Evolutionary conservation across 148 eudicot species (phyloP), one percentile per base, ranked within the genome.

Genomic region (Chenopodium berlandieri): DNA sequence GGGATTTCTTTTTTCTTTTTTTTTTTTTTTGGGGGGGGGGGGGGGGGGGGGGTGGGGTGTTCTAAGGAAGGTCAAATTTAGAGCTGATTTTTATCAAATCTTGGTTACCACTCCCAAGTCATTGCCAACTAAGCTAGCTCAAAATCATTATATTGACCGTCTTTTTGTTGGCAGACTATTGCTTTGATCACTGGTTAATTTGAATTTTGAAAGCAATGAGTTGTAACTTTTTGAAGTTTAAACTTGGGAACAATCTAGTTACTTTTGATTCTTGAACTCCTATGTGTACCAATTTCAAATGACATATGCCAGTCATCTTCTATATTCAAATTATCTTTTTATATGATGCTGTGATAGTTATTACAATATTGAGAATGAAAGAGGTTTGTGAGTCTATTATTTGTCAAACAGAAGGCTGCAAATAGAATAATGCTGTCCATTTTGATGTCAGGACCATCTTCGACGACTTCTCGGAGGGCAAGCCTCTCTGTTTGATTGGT

Each of bases 401-500:
- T 80, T 46, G 20, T 32, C 30, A 27, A 71, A 23, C 56, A 30
- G 44, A 4, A 34, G 37, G 47, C 14, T 64, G 2, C 34, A n/a
- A 58, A 16, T 31, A 50, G 76, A 11, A 75, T 76, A 31, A 19
- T 70, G 27, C 34, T 67, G 46, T 75, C 67, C 60, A 64, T 82
- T 82, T 67, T 71, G 78, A 76, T 80, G 76, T 79, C 90, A 96
- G 99, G 99, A 96, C 78, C 97, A 96, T 83, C 86, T 96, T 83
- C 90, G 99, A 88, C 92, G 99, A 81, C 93, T 96, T 89, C 92
- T 96, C 63, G 89, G 99, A 86, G 99, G 99, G 80, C 99, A 96
- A 87, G 93, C 97, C 32, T 94, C 97, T 17, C 87, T 96, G 76
- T 96, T 96, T 89, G 99, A 96, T 84, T 96, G 99, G 98, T 94